Percentiles rank a stretch among this genome's conserved stretches.
phyloP scores from a whole-genome alignment of 2,329 filamentous ascomycete species.

The Aspergillus viridinutans region DNA sequence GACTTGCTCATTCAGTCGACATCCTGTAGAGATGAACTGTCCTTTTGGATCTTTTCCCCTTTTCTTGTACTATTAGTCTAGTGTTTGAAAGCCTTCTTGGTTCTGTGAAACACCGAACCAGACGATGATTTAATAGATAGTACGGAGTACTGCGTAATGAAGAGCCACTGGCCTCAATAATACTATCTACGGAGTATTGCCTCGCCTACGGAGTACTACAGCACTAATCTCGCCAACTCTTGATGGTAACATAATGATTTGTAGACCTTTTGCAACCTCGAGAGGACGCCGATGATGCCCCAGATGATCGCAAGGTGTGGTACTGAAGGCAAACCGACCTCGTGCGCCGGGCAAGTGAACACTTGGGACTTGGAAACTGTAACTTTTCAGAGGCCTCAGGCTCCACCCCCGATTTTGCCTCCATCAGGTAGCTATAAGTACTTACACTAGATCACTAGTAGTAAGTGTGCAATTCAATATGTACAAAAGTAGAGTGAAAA shows the following conservation, averaged over 20 bases:
- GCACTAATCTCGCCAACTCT: background rate
- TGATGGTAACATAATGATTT: background rate
- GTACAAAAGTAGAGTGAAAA: background rate
- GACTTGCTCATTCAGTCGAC: background rate
- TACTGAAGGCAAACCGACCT: background rate
- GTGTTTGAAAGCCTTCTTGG: no score
- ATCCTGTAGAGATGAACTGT: background rate
- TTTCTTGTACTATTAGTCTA: background rate
- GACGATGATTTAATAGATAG: background rate
- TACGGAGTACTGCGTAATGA: no score
- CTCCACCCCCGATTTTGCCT: slow-evolving; percentile 12
- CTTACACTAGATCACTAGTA: background rate
- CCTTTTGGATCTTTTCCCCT: background rate
- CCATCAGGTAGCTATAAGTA: background rate
- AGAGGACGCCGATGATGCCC: background rate
- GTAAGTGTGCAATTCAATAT: background rate
- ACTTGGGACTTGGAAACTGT: background rate
- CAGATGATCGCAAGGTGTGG: background rate
- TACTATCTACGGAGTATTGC: no score
- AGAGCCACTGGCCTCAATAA: no score
- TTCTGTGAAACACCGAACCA: background rate
- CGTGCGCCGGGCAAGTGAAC: background rate
- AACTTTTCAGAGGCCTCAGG: background rate
- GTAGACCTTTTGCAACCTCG: no score
- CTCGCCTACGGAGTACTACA: background rate